Conservation (phyloP, 1,139 yeast species). For the Sugiyamaella castrensis region DNA sequence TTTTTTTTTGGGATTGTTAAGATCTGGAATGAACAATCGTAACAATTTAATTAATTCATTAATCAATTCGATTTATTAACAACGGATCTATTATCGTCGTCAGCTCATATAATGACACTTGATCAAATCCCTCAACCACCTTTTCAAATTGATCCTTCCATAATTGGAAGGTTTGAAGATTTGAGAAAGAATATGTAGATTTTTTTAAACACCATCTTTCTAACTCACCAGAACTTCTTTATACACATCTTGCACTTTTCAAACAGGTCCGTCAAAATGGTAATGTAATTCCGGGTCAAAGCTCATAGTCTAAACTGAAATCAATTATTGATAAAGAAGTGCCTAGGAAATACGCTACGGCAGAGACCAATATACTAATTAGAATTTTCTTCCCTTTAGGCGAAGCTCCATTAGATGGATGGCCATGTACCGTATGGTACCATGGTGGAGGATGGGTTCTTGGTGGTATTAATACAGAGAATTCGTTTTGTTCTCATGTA, state of each 20-base stretch:
- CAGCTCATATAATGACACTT: constrained; percentile 15
- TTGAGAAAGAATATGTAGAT: constrained; percentile 42
- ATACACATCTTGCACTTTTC: constrained; percentile 45
- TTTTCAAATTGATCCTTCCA: constrained; percentile 19
- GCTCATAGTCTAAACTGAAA: constrained; percentile 36
- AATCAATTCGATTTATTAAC: too few species aligned
- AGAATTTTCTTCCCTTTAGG: constrained; percentile 45
- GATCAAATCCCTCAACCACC: constrained; percentile 21
- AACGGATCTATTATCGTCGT: too few species aligned
- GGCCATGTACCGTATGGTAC: constrained; percentile 48
- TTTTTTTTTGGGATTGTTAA: too few species aligned
- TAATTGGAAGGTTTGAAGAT: constrained; percentile 32
- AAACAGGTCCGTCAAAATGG: constrained; percentile 43
- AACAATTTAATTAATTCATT: too few species aligned
- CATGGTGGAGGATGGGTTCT: constrained; percentile 53
- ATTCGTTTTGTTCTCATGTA: constrained; percentile 46
- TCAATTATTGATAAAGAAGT: constrained; percentile 39
- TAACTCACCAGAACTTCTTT: constrained; percentile 38
- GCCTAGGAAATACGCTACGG: constrained; percentile 39
- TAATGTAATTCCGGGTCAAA: constrained; percentile 48
- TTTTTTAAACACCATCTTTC: constrained; percentile 38
- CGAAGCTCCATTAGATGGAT: constrained; percentile 42
- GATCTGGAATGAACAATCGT: too few species aligned
- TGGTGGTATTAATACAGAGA: constrained; percentile 47
- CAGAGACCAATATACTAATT: constrained; percentile 36